These are phyloP conservation scores for Fusarium circinatum DNA, from an alignment of 2,329 filamentous ascomycete species.

Conservation along the genomic window DNA sequence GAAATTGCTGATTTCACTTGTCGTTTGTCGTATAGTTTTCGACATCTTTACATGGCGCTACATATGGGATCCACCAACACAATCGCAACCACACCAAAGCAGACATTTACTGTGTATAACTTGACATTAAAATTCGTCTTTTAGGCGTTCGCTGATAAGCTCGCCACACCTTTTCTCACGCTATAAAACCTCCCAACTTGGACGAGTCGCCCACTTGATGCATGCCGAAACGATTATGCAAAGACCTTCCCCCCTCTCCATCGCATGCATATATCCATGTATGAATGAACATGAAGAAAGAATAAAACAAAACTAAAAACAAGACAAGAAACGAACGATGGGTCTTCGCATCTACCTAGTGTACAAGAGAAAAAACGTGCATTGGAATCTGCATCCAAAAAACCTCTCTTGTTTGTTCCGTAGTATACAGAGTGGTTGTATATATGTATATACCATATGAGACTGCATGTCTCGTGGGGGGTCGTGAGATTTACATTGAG, in stretches of 20 bases:
- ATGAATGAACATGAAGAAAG: constrained; percentile 4
- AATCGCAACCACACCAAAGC: background rate
- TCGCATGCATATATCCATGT: constrained; percentile 22
- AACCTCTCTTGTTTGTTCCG: constrained; percentile 33
- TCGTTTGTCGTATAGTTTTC: no score
- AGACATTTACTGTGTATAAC: constrained; percentile 3
- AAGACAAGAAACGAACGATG: background rate
- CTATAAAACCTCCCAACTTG: constrained; percentile 15
- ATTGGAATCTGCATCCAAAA: constrained; percentile 39
- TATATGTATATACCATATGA: constrained; percentile 39
- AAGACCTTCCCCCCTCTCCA: constrained; percentile 11
- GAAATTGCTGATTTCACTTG: no score
- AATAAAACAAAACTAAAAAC: constrained; percentile 1
- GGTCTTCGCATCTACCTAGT: constrained; percentile 30
- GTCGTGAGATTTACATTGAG: constrained; percentile 30
- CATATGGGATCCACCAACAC: background rate
- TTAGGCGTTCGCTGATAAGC: constrained; percentile 26
- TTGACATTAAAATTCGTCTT: constrained; percentile 29
- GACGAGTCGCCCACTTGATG: constrained; percentile 8
- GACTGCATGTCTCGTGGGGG: constrained; percentile 9
- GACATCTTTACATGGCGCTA: no score
- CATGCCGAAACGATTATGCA: constrained; percentile 37
- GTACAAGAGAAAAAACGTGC: constrained; percentile 34
- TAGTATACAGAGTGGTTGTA: constrained; percentile 41
- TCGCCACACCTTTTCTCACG: constrained; percentile 21